Evolutionary conservation across 2,329 filamentous ascomycete genomes (phyloP), one percentile per base, ranked within the genome.

Genomic region (Aureobasidium melanogenum): DNA sequence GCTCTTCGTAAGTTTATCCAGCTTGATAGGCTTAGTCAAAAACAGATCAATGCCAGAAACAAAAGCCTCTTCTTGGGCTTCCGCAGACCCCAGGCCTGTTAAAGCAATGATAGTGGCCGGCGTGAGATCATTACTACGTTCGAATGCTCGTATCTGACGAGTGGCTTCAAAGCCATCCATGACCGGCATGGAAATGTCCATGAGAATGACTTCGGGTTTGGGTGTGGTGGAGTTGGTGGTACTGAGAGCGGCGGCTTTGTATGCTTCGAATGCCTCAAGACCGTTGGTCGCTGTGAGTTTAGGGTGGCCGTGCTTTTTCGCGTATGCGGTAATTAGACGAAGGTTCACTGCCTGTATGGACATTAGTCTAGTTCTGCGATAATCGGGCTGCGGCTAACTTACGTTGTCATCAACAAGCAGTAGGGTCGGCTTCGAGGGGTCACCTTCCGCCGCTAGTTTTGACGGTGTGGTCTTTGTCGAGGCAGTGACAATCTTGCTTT

Each of bases 231-330:
- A 15, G 10, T 36, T 14, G 24, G 32, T 24, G 26, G 36, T 24
- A 32, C 56, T 34, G 19, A 60, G 44, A 41, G 67, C 32, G 2
- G 64, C 64, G 66, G 65, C 52, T 22, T 76, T 73, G 47, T 75
- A 76, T 36, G 69, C 68, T 14, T 76, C 67, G 0, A 80, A 72
- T 2, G 78, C 79, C 63, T 79, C 73, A 0, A 76, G 70, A 2
- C 78, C 79, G 63, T 80, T 73, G 28, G 67, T 66, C 3, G 77
- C 78, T 24, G 72, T 72, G 19, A 75, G 71, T 3, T 70, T 69
- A n/a, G 69, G 72, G 4, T 76, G 75, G 10, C 64, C 65, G 28
- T 64, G 62, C 46, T 64, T 67, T 58, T 64, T 66, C n/a, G 64
- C 73, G 2, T 73, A 76, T 3, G 74, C 72, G 4, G 74, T 68